Evolutionary conservation across 2,329 filamentous ascomycete genomes (phyloP).

Genomic region (Phyllosticta capitalensis): DNA sequence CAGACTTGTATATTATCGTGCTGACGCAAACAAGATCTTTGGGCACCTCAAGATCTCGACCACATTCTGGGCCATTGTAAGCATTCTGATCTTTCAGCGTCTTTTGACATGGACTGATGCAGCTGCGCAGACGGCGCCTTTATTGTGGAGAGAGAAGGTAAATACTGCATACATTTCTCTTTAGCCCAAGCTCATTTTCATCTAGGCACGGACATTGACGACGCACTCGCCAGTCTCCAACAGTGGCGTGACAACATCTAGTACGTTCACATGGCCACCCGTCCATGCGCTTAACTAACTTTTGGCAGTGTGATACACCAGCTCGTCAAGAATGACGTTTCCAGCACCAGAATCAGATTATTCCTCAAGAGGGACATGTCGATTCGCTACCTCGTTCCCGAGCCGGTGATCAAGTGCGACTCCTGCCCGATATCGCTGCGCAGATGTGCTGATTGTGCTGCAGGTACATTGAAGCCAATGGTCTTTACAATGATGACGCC

Average conservation of each 20-base stretch:
- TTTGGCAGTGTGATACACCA: slow-evolving; percentile 63
- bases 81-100: slow-evolving; percentile 39
- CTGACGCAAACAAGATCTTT: slow-evolving; percentile 42
- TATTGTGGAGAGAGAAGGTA: slow-evolving; percentile 79
- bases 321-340: slow-evolving; percentile 69
- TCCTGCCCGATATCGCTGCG: too few relatives aligned
- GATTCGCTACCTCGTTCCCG: slow-evolving; percentile 32
- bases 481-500: slow-evolving; percentile 29
- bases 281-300: neutral
- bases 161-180: slow-evolving; percentile 51
- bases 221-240: slow-evolving; percentile 72
- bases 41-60: slow-evolving; percentile 75
- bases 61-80: slow-evolving; percentile 80
- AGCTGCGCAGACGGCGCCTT: slow-evolving; percentile 53
- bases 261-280: neutral
- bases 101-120: neutral
- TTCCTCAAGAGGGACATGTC: slow-evolving; percentile 43
- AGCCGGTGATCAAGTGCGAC: slow-evolving; percentile 7
- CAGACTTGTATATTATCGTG: slow-evolving; percentile 18
- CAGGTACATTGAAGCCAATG: slow-evolving; percentile 33
- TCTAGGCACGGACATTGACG: slow-evolving; percentile 40
- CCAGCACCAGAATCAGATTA: slow-evolving; percentile 64
- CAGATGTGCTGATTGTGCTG: slow-evolving; percentile 19
- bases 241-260: slow-evolving; percentile 75
- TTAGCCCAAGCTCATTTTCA: neutral